Base-by-base conservation (phyloP, 768 basidiomycete species). In the Russula foetens region DNA sequence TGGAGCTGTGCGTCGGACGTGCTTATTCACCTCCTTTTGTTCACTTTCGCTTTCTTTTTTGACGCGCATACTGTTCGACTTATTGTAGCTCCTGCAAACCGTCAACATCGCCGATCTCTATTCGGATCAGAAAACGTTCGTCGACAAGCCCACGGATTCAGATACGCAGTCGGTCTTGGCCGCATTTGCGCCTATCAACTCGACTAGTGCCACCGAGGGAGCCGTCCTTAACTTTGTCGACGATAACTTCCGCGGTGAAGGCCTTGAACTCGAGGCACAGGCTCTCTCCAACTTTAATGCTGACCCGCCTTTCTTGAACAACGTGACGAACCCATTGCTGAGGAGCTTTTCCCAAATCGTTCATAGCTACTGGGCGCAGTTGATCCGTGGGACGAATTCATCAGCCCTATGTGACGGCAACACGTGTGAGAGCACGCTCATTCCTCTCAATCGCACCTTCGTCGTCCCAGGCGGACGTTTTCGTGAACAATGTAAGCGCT, bases 391-490 rank as follows among this genome's bases (percentile, higher is more conserved):
- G 2, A 94, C 92, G 5, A 92, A 96, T 65, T 67, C 77, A 19
- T 81, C 85, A 1, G 76, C 80, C 0, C 70, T 92, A 9, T 97
- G 91, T 70, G 67, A 71, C 47, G 77, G 74, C 21, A 78, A 75
- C 19, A 59, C 71, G 29, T 98, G 94, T 70, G 88, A 92, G 71
- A 89, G 91, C 71, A 79, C 88, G 0, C 74, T 97, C 50, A 93
- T 97, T 63, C 92, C 93, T 2, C 76, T 97, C 50, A 97, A 97
- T 68, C 82, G 95, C 68, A 92, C 90, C 0, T 92, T 97, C 67
- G 89, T 95, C 24, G 81, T 97, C 39, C 94, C 95, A 7, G 94
- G 94, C 68, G 80, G 81, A 46, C 82, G 94, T 6, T 97, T 94
- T 73, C 78, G 88, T 65, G 90, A 92, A 70, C 88, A 88, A 69